Evolutionary conservation across 768 basidiomycete species (phyloP), one percentile per base, ranked within the genome.

Genomic region (Lactifluus subvellereus): DNA sequence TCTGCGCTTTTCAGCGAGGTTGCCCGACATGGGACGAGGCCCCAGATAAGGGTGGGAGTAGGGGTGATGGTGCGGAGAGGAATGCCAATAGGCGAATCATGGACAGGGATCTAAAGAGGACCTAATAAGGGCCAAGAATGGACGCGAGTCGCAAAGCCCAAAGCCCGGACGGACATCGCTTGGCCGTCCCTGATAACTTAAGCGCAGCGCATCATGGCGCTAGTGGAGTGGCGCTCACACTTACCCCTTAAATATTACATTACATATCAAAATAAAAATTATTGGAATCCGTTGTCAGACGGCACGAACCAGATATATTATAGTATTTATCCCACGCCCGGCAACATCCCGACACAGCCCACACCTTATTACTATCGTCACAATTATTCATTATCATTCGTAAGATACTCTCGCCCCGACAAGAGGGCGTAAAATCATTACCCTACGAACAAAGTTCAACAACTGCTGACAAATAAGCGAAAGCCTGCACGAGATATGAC

Each of bases 11-110:
- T 64, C 62, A 37, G 48, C 43, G 47, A 33, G 30, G 18, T 37
- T 55, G 20, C 48, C 48, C 33, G 59, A 60, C 63, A 64, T 64
- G 58, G 59, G 63, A 60, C 59, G 1, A n/a, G 22, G 42, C 40
- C 63, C 63, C 58, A 16, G n/a, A 14, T 30, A 33, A 59, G 38
- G 47, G 7, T 6, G 22, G 47, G 47, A 16, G 47, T 16, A 18
- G 38, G 38, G 47, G 32, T 42, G 53, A 33, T 33, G 40, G 40
- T n/a, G 47, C 2, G 50, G 50, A 59, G 32, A 43, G 20, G 38
- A 16, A 45, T 18, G 37, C 27, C 47, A 59, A 43, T 20, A 40
- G 20, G 61, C 33, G 61, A 50, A 32, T 38, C 61, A 62, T 62
- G 49, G 22, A 2, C 9, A 27, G 11, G 30, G 48, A 57, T 35